These are phyloP conservation scores for Saturnispora hagleri DNA, from an alignment of 805 yeast genomes.

Conservation along the genomic window DNA sequence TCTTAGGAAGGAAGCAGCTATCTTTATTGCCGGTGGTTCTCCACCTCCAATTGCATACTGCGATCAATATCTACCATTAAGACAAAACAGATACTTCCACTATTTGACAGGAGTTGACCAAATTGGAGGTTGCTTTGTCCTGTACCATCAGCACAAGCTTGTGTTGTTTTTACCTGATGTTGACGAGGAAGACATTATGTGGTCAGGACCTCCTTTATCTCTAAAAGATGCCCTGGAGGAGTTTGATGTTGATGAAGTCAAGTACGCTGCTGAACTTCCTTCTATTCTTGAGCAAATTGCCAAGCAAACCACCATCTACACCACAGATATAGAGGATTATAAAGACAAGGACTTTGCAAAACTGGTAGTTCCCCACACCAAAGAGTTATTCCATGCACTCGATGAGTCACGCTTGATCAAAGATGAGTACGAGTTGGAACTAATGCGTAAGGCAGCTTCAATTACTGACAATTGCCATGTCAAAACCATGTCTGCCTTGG, in stretches of 20 bases:
- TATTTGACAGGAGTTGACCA: slow-evolving; percentile 73
- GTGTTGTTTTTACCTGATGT: slow-evolving; percentile 74
- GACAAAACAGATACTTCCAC: slow-evolving; percentile 88
- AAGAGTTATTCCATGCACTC: slow-evolving; percentile 55
- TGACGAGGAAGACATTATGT: slow-evolving; percentile 85
- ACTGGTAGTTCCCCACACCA: slow-evolving; percentile 35
- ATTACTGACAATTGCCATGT: slow-evolving; percentile 83
- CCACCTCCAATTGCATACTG: slow-evolving; percentile 58
- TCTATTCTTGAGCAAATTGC: slow-evolving; percentile 20
- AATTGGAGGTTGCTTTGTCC: slow-evolving; percentile 64
- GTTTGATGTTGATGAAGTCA: slow-evolving; percentile 78
- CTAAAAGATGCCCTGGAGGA: slow-evolving; percentile 51
- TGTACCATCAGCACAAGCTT: slow-evolving; percentile 51
- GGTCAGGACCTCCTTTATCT: slow-evolving; percentile 85
- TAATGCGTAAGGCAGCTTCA: slow-evolving; percentile 71
- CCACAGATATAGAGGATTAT: slow-evolving; percentile 48
- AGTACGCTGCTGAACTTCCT: slow-evolving; percentile 46
- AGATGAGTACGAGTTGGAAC: slow-evolving; percentile 69
- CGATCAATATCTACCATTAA: slow-evolving; percentile 68
- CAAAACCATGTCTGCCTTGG: slow-evolving; percentile 88
- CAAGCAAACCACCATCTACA: slow-evolving; percentile 29
- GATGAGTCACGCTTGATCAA: slow-evolving; percentile 84
- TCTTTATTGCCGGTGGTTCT: slow-evolving; percentile 55
- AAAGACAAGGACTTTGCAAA: slow-evolving; percentile 28
- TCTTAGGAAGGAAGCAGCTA: slow-evolving; percentile 25